phyloP scores from a whole-genome alignment of 163 green algal genomes.

The Scenedesmus sp. region DNA sequence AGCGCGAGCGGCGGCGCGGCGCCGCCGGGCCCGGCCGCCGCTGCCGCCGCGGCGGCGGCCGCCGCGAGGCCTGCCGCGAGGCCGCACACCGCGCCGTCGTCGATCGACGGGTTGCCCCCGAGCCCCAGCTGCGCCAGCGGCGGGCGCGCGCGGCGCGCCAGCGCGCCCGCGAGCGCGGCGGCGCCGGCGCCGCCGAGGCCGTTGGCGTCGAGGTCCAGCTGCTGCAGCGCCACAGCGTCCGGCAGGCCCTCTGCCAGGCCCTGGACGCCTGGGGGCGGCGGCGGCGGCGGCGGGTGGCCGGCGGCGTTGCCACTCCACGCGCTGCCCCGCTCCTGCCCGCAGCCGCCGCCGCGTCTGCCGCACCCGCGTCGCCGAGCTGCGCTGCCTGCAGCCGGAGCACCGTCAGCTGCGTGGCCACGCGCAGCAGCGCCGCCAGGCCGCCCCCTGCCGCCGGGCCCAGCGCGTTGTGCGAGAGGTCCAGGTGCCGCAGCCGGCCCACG shows the following conservation, averaged over 20 bases:
- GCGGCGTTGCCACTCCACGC: background rate
- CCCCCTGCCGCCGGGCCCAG: constrained; percentile 43
- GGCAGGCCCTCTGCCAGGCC: constrained; percentile 42
- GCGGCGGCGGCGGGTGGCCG: background rate
- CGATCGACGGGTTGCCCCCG: constrained; percentile 4
- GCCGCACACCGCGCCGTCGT: constrained; percentile 8
- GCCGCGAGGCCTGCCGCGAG: background rate
- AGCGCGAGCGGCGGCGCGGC: background rate
- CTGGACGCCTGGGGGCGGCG: constrained; percentile 1
- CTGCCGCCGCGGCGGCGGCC: constrained; percentile 6
- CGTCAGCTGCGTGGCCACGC: background rate
- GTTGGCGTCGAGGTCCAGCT: constrained; percentile 43
- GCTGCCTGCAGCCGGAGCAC: background rate
- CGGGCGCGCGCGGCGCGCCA: background rate
- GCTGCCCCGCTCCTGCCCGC: background rate
- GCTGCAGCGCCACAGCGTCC: background rate
- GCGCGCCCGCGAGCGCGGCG: constrained; percentile 10
- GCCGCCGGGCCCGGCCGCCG: constrained; percentile 1
- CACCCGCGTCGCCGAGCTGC: constrained; percentile 48
- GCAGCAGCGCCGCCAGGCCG: constrained; percentile 37
- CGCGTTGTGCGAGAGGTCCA: constrained; percentile 60
- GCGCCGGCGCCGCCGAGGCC: background rate
- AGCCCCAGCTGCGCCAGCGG: constrained; percentile 26
- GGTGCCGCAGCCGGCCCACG: constrained; percentile 30
- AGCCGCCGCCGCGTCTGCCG: background rate